Percentiles rank a stretch among this genome's conserved stretches.
These are phyloP conservation scores for Cryptococcus depauperatus DNA, from an alignment of 1,284 basidiomycete species.

Conservation along the genomic window DNA sequence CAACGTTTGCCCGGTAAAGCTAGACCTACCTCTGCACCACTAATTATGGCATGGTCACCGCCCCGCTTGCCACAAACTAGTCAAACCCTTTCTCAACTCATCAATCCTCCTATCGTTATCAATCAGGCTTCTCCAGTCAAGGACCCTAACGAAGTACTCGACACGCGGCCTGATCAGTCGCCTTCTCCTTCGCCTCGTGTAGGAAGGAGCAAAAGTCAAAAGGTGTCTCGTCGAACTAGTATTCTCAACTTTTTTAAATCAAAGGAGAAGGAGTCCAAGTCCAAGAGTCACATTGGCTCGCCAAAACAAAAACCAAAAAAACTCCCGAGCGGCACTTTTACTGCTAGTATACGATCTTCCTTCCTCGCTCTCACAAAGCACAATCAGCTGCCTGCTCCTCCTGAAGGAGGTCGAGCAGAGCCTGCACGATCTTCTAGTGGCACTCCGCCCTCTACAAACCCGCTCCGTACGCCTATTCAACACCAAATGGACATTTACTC, in stretches of 20 bases:
- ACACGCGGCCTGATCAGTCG: neutral
- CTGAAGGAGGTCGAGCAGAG: neutral
- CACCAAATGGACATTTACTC: neutral
- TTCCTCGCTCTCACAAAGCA: conserved; percentile 4
- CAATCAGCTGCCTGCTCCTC: neutral
- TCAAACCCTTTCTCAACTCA: neutral
- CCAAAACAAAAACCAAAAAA: neutral
- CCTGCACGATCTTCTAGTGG: neutral
- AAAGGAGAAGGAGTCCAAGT: neutral
- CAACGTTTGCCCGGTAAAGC: neutral
- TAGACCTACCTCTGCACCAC: neutral
- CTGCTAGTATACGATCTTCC: conserved; percentile 1
- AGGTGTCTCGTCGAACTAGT: neutral
- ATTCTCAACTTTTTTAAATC: conserved; percentile 1
- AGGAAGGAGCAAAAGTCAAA: neutral
- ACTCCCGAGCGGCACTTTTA: conserved; percentile 1
- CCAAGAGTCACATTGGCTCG: too few relatives aligned
- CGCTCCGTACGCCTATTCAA: conserved; percentile 1
- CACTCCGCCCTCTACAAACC: neutral
- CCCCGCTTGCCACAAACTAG: neutral
- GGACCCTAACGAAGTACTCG: neutral
- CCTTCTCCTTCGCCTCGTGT: neutral
- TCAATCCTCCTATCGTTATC: neutral
- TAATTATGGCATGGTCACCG: neutral
- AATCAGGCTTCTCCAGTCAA: neutral